Conservation (phyloP, 495 filamentous ascomycete genomes). For the Aspergillus diversus region DNA sequence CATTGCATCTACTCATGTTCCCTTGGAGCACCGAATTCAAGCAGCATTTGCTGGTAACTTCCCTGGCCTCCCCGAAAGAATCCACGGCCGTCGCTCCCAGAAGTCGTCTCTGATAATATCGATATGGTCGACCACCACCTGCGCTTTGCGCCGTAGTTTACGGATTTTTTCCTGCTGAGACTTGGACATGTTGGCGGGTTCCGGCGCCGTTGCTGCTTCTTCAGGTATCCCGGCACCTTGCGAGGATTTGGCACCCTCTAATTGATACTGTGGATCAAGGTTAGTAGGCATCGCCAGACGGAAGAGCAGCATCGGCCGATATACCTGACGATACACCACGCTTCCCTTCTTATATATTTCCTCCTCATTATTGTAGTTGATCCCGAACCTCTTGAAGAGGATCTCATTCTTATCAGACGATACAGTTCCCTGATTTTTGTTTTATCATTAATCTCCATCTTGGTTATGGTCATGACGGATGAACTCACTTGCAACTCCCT, state of each 20-base stretch:
- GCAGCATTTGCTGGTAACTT: constrained; percentile 60
- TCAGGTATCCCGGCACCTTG: constrained; percentile 20
- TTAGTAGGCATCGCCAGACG: neutral
- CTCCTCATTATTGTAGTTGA: constrained; percentile 96
- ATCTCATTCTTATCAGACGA: constrained; percentile 94
- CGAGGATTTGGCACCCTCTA: constrained; percentile 36
- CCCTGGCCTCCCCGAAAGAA: constrained; percentile 75
- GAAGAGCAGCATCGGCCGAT: neutral
- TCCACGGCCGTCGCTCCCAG: constrained; percentile 85
- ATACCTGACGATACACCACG: constrained; percentile 81
- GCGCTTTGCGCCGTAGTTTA: constrained; percentile 74
- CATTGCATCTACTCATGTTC: constrained; percentile 16
- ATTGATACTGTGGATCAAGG: constrained; percentile 37
- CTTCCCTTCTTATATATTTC: constrained; percentile 94
- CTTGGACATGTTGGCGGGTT: constrained; percentile 58
- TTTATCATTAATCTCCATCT: neutral
- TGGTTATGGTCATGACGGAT: neutral
- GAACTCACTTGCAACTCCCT: constrained; percentile 66
- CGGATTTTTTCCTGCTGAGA: constrained; percentile 76
- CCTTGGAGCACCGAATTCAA: constrained; percentile 28
- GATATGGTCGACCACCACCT: constrained; percentile 77
- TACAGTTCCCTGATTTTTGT: constrained; percentile 66
- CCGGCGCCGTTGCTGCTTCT: constrained; percentile 20
- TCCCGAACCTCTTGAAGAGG: constrained; percentile 81
- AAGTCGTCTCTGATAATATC: constrained; percentile 96